Evolutionary conservation across 208 protist genomes (phyloP).

Genomic region (Leishmania martiniquensis): DNA sequence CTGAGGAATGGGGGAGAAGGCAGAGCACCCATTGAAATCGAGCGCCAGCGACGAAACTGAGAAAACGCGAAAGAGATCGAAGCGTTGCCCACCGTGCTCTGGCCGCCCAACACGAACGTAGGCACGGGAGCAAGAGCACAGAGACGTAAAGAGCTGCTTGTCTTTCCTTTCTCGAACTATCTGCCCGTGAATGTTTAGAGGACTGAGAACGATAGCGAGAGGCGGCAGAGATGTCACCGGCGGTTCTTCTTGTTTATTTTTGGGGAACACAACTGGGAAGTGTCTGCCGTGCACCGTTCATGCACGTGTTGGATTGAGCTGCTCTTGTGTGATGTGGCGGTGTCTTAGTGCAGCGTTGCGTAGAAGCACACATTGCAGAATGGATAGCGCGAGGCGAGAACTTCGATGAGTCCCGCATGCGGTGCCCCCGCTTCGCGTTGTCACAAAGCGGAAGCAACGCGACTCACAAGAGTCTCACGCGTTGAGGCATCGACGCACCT

Average conservation of each 20-base stretch:
- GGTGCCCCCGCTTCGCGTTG: background rate
- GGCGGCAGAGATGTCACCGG: background rate
- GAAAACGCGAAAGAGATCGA: background rate
- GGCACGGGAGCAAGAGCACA: background rate
- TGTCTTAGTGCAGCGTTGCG: background rate
- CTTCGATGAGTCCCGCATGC: background rate
- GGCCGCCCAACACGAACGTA: too few relatives aligned
- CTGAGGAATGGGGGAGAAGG: background rate
- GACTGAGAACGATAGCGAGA: background rate
- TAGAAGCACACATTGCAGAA: background rate
- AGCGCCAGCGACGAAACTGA: background rate
- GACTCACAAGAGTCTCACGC: constrained; percentile 35
- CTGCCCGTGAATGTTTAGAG: background rate
- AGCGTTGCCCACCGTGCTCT: background rate
- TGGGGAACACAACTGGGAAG: background rate
- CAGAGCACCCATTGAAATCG: background rate
- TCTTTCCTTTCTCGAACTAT: background rate
- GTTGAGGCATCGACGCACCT: constrained; percentile 14
- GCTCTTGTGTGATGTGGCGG: background rate
- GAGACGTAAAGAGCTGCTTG: background rate
- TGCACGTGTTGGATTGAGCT: background rate
- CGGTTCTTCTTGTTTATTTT: background rate
- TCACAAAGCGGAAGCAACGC: constrained; percentile 35
- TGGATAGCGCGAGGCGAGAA: background rate
- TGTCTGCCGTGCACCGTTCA: background rate